phyloP scores from a whole-genome alignment of 2,329 filamentous ascomycete genomes.

The Alternaria angustiovoidea region DNA sequence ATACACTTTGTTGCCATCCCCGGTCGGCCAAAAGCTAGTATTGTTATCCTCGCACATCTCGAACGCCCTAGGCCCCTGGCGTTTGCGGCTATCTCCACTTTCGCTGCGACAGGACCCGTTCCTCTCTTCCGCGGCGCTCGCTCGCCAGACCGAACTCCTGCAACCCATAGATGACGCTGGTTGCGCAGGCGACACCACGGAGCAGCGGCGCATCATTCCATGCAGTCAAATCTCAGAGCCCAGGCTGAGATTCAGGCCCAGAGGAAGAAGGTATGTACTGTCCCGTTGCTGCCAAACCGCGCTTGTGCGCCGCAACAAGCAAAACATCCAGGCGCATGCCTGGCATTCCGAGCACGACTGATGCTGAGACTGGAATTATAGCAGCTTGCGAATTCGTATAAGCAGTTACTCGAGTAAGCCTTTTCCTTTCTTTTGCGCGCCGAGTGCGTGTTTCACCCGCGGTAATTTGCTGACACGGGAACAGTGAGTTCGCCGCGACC shows the following conservation, averaged over 20 bases:
- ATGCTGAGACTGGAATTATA: constrained; percentile 20
- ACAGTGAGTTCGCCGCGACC: constrained; percentile 89
- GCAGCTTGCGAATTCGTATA: constrained; percentile 95
- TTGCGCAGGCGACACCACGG: constrained; percentile 35
- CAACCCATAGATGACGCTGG: constrained; percentile 47
- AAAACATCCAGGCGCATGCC: constrained; percentile 8
- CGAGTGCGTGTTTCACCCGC: constrained; percentile 8
- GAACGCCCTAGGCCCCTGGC: constrained; percentile 33
- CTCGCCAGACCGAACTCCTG: constrained; percentile 29
- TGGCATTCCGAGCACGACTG: background rate
- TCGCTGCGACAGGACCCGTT: constrained; percentile 17
- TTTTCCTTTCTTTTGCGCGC: constrained; percentile 7
- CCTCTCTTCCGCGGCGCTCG: constrained; percentile 29
- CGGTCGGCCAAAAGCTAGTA: constrained; percentile 8
- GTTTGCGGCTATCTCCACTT: constrained; percentile 27
- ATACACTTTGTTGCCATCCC: constrained; percentile 3
- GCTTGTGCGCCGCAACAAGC: constrained; percentile 15
- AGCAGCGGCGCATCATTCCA: constrained; percentile 47
- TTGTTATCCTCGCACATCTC: constrained; percentile 13
- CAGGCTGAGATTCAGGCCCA: constrained; percentile 67
- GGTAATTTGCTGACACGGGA: constrained; percentile 28
- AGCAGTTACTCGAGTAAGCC: constrained; percentile 90
- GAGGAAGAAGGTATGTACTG: constrained; percentile 64
- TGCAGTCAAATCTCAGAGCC: constrained; percentile 57
- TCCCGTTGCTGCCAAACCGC: background rate